phyloP scores from a whole-genome alignment of 345 rosid genomes.

The Lagerstroemia speciosa region DNA sequence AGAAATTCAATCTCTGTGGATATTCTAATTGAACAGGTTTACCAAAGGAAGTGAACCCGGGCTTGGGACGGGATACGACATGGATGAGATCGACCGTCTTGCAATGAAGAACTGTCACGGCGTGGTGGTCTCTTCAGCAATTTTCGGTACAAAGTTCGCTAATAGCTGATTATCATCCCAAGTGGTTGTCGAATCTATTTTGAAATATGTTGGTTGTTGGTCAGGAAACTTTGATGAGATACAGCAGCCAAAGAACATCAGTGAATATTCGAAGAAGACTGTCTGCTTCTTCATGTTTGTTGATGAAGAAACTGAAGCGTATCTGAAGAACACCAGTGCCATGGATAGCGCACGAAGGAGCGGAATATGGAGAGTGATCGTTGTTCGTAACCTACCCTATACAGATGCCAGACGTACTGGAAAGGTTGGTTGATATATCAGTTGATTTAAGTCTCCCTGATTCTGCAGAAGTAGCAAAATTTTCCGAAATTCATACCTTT shows the following conservation, averaged over 20 bases:
- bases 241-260: slow-evolving; percentile 76
- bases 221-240: slow-evolving; percentile 90
- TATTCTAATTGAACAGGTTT: slow-evolving; percentile 41
- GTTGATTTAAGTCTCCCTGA: not conserved
- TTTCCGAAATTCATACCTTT: not conserved
- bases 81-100: slow-evolving; percentile 69
- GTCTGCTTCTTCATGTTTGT: slow-evolving; percentile 92
- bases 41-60: slow-evolving; percentile 82
- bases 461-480: not conserved
- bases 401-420: slow-evolving; percentile 87
- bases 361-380: slow-evolving; percentile 91
- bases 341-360: slow-evolving; percentile 44
- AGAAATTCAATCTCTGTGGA: not conserved
- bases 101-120: slow-evolving; percentile 87
- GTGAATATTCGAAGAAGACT: slow-evolving; percentile 64
- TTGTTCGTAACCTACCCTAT: slow-evolving; percentile 79
- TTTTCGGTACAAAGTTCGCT: slow-evolving; percentile 55
- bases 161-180: not conserved
- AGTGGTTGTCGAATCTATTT: slow-evolving; percentile 2
- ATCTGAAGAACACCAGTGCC: slow-evolving; percentile 53
- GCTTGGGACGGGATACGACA: slow-evolving; percentile 70
- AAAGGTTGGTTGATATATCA: slow-evolving; percentile 35
- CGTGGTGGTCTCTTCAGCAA: slow-evolving; percentile 90
- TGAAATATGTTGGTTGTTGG: not conserved
- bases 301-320: slow-evolving; percentile 87